Base-by-base conservation (phyloP, 148 eudicot species). In the Rhododendron kiyosumense region DNA sequence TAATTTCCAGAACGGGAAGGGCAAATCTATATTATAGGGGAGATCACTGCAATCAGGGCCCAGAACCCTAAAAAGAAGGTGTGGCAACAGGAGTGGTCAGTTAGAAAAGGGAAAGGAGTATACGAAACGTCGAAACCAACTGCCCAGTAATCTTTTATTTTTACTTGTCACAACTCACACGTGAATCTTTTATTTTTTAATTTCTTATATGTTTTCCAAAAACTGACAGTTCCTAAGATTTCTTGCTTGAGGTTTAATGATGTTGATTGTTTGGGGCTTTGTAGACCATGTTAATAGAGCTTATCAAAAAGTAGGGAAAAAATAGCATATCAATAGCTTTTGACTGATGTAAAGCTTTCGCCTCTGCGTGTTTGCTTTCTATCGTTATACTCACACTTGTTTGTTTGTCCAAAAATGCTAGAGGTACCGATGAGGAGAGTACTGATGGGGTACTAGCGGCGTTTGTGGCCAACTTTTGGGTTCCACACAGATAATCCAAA, bases 341-440 rank as follows among this genome's bases (percentile, higher is more conserved):
- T 18, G 49, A 48, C 13, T 34, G 28, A 45, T 20, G 20, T 81
- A 22, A 14, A 67, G 41, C 6, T 46, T 61, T 77, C 7, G 24
- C n/a, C 12, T 61, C 22, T 86, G 82, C 46, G 11, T n/a, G n/a
- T 26, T 48, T 22, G 0, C 22, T 83, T 28, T 54, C 54, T 63
- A 43, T 45, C 0, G 8, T 71, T 69, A 65, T 14, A 45, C 84
- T 75, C 61, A 89, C n/a, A 77, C 30, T 86, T 38, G 78, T 28
- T 26, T 59, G 8, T 79, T 85, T 36, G 84, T 83, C 57, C 86
- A 51, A 46, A 46, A 46, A 46, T 46, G 49, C 49, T 46, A 46
- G 49, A 46, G 49, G 49, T 46, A 10, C 49, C 11, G 49, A 46
- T 2, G 12, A 46, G 49, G 49, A 46, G 49, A 46, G 49, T 46